These are phyloP conservation scores for Chaetomium cochliodes DNA, from an alignment of 495 filamentous ascomycete genomes.

Conservation along the genomic window DNA sequence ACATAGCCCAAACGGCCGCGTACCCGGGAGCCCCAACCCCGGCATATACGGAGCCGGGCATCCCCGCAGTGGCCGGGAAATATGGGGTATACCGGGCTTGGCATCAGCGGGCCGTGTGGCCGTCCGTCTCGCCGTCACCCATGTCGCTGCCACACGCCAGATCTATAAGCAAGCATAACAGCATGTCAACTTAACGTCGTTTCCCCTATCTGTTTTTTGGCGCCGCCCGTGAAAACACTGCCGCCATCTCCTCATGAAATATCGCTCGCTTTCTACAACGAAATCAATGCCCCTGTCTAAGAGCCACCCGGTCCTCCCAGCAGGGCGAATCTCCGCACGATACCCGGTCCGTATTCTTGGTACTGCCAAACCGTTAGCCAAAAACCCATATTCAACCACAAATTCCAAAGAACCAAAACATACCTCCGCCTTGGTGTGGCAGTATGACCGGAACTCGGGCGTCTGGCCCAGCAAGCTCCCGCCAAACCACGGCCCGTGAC, in stretches of 20 bases:
- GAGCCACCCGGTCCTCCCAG: conserved; percentile 84
- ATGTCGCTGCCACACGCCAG: too few relatives aligned
- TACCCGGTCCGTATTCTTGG: conserved; percentile 90
- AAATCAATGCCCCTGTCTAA: conserved; percentile 32
- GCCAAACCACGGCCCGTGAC: conserved; percentile 97
- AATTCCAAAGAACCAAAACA: conserved; percentile 13
- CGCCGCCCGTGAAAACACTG: conserved; percentile 21
- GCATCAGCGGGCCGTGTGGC: neutral
- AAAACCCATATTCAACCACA: neutral
- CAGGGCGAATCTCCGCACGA: conserved; percentile 91
- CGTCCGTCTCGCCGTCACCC: too few relatives aligned
- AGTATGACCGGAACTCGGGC: conserved; percentile 98
- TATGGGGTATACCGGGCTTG: conserved; percentile 5
- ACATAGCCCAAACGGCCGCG: too few relatives aligned
- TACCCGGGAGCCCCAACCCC: neutral
- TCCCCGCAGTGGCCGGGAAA: neutral
- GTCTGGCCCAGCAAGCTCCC: conserved; percentile 95
- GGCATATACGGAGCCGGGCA: neutral
- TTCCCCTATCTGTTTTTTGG: conserved; percentile 27
- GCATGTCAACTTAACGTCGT: conserved; percentile 12
- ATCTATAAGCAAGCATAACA: neutral
- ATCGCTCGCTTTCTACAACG: conserved; percentile 28
- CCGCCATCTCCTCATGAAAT: conserved; percentile 23
- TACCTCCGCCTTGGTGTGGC: conserved; percentile 90
- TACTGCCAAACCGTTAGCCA: conserved; percentile 54